These are phyloP conservation scores for Tulasnella sp. DNA, from an alignment of 768 basidiomycete genomes.

Conservation along the genomic window DNA sequence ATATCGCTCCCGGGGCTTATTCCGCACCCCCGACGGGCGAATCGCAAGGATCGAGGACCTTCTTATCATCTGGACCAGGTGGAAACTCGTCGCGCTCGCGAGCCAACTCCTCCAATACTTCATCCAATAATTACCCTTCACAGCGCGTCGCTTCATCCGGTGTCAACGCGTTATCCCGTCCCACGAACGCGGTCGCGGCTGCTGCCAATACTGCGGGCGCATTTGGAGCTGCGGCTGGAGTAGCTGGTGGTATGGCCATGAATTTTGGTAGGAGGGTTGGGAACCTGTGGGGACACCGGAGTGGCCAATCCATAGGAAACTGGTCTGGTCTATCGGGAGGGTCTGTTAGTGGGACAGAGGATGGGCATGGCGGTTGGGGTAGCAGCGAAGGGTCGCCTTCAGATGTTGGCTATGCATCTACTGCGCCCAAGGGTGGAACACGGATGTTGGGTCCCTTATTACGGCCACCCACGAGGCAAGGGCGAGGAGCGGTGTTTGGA, in stretches of 20 bases:
- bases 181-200: not conserved
- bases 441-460: constrained; percentile 12
- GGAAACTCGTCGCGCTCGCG: not conserved
- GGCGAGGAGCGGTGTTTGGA: constrained; percentile 53
- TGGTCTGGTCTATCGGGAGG: not conserved
- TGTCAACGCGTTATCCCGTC: too few relatives aligned
- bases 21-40: too few relatives aligned
- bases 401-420: not conserved
- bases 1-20: too few relatives aligned
- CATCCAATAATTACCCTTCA: not conserved
- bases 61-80: not conserved
- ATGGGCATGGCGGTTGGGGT: not conserved
- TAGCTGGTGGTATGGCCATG: constrained; percentile 8
- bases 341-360: not conserved
- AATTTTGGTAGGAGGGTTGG: constrained; percentile 15
- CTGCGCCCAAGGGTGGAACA: not conserved
- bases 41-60: too few relatives aligned
- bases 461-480: not conserved
- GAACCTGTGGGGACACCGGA: constrained; percentile 15
- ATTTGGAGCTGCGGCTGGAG: not conserved
- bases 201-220: constrained; percentile 1
- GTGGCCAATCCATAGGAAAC: not conserved
- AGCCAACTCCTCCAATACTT: not conserved
- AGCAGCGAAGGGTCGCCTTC: not conserved
- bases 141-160: too few relatives aligned